Conservation (phyloP, 2,329 filamentous ascomycete genomes). For the Pyrenochaeta sp. region DNA sequence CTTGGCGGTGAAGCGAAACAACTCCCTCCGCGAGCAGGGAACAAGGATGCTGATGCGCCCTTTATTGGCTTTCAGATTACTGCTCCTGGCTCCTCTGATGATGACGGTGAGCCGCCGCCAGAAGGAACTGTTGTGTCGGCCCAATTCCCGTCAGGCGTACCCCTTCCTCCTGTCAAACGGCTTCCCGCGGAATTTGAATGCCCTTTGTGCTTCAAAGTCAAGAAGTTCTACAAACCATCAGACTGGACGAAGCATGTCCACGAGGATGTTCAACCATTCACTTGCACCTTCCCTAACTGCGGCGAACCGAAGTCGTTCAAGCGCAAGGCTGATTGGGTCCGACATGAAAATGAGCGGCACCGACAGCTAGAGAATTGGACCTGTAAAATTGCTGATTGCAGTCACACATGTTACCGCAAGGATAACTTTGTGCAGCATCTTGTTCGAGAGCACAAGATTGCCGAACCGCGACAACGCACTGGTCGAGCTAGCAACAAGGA, state of each 20-base stretch:
- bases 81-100: conserved; percentile 66
- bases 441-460: conserved; percentile 87
- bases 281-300: conserved; percentile 86
- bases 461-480: conserved; percentile 79
- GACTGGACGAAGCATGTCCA: conserved; percentile 98
- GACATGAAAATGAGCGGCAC: conserved; percentile 92
- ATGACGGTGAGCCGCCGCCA: conserved; percentile 69
- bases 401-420: conserved; percentile 83
- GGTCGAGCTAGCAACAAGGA: conserved; percentile 58
- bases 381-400: conserved; percentile 82
- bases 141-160: conserved; percentile 81
- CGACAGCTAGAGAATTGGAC: conserved; percentile 91
- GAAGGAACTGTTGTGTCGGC: conserved; percentile 76
- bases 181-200: conserved; percentile 92
- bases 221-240: conserved; percentile 88
- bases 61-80: conserved; percentile 64
- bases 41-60: conserved; percentile 66
- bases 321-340: conserved; percentile 93
- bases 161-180: conserved; percentile 77
- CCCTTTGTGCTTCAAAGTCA: conserved; percentile 82
- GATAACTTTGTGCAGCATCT: conserved; percentile 95
- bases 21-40: conserved; percentile 67
- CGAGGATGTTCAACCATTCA: conserved; percentile 92
- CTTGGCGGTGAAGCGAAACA: conserved; percentile 72
- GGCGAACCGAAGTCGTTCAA: conserved; percentile 91